Base-by-base conservation (phyloP, 2,329 filamentous ascomycete genomes). In the Cladosporium halotolerans region DNA sequence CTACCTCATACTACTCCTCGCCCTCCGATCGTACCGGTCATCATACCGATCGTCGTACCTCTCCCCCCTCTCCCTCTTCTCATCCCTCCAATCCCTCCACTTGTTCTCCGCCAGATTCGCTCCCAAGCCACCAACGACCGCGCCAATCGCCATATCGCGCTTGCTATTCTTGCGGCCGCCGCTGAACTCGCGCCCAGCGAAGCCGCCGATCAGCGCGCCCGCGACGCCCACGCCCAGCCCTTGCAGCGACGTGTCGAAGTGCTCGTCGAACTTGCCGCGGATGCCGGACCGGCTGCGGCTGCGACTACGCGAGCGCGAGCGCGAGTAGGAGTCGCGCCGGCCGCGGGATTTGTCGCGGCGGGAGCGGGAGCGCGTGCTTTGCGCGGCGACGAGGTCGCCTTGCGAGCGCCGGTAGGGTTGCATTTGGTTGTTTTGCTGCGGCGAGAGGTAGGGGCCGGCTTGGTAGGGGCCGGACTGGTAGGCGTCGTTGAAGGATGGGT, bases 41-140 rank as follows among this genome's bases (percentile, higher is more conserved):
- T 55, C 53, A 14, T 55, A 55, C 19, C 47, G 32, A 19, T 55
- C 42, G 10, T 53, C 50, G 11, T 46, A 46, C 3, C 43, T n/a
- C 32, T 57, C 53, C 43, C 58, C 50, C 40, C 52, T 47, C 10
- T 62, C 58, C 38, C 58, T 46, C 50, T 63, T 65, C 51, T 62
- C 54, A 8, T 64, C 59, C 34, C 58, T 57, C 48, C 60, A 63
- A 41, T 67, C 60, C 38, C 53, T 54, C 50, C 55, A 68, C 55
- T 66, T 65, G 47, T 67, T 65, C 58, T 68, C 66, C 1, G 63
- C 63, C 16, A 59, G 55, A 52, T 70, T 70, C 18, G 66, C 65
- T 8, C 62, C 65, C 8, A 70, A 55, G 11, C 65, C 67, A 11
- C 67, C 67, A 11, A 70, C 58, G 10, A 68, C 52, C 16, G 66